A percentile compares a stretch with the other conserved stretches of the same genome.
These are phyloP conservation scores for Serpula lacrymans DNA, from an alignment of 768 basidiomycete genomes.

Conservation along the genomic window DNA sequence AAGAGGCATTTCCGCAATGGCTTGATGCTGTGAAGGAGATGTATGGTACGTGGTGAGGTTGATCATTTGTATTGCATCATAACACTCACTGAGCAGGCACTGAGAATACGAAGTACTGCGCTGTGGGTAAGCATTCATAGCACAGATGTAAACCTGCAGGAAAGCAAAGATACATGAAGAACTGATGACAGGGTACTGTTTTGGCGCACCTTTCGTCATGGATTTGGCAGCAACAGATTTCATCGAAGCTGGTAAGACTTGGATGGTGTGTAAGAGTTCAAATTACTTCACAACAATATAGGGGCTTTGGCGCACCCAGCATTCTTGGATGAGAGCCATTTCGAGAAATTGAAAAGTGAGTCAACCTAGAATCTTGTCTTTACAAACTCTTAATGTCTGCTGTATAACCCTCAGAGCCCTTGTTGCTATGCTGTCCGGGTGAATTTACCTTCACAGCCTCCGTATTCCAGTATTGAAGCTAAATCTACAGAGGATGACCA, in stretches of 20 bases:
- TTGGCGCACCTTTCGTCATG: constrained; percentile 48
- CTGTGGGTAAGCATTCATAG: constrained; percentile 38
- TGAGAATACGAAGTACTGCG: constrained; percentile 35
- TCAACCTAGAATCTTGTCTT: too few species aligned
- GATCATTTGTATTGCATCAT: constrained; percentile 10
- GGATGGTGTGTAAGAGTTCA: background rate
- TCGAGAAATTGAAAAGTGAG: constrained; percentile 44
- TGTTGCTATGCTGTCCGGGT: background rate
- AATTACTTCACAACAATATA: background rate
- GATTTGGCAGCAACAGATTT: constrained; percentile 41
- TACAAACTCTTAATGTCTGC: too few species aligned
- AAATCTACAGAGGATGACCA: constrained; percentile 39
- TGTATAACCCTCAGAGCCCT: background rate
- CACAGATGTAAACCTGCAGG: background rate
- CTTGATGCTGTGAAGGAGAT: constrained; percentile 43
- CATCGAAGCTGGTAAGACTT: constrained; percentile 40
- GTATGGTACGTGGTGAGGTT: constrained; percentile 35
- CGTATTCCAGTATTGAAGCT: background rate
- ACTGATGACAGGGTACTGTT: constrained; percentile 47
- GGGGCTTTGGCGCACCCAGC: constrained; percentile 55
- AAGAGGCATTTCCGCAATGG: constrained; percentile 44
- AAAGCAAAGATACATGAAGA: background rate
- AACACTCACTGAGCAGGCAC: constrained; percentile 12
- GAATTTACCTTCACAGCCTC: background rate
- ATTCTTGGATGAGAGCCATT: constrained; percentile 49